These are phyloP conservation scores for Daldinia sp. DNA, from an alignment of 2,329 filamentous ascomycete species.

Conservation along the genomic window DNA sequence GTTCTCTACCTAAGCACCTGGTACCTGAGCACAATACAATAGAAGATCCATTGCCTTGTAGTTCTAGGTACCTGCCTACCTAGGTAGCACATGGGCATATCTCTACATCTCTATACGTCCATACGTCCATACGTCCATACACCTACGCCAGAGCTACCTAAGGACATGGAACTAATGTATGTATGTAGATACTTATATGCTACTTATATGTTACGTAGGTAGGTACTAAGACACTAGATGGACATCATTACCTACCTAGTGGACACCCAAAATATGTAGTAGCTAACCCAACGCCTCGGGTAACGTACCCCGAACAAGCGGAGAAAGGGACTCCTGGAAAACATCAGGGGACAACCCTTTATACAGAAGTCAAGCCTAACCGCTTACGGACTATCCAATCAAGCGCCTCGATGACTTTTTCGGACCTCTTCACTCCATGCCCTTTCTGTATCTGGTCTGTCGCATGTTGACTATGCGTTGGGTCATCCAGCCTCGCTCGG, in stretches of 20 bases:
- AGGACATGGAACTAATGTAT: too few species aligned
- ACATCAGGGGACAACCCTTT: conserved; percentile 20
- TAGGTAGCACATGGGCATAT: background rate
- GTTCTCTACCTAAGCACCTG: background rate
- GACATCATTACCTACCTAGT: background rate
- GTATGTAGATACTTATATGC: too few species aligned
- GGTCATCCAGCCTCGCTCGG: conserved; percentile 13
- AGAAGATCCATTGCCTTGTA: too few species aligned
- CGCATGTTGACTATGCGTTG: conserved; percentile 13
- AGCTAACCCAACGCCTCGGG: conserved; percentile 27
- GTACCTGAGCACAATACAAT: background rate
- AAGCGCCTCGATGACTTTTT: conserved; percentile 5
- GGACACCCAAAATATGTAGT: conserved; percentile 9
- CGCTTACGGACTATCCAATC: conserved; percentile 25
- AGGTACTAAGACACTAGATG: background rate
- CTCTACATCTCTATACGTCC: too few species aligned
- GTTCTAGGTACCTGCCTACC: too few species aligned
- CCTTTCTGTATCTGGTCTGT: conserved; percentile 13
- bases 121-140: too few species aligned
- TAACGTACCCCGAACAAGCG: conserved; percentile 27
- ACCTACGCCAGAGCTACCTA: too few species aligned
- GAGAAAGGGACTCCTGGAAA: background rate
- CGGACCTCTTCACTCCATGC: conserved; percentile 6
- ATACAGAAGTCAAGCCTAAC: conserved; percentile 9
- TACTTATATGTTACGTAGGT: too few species aligned